A percentile compares a stretch with the other conserved stretches of the same genome.
Conservation (phyloP, 2,329 filamentous ascomycete genomes). For the Epichloe gansuensis region DNA sequence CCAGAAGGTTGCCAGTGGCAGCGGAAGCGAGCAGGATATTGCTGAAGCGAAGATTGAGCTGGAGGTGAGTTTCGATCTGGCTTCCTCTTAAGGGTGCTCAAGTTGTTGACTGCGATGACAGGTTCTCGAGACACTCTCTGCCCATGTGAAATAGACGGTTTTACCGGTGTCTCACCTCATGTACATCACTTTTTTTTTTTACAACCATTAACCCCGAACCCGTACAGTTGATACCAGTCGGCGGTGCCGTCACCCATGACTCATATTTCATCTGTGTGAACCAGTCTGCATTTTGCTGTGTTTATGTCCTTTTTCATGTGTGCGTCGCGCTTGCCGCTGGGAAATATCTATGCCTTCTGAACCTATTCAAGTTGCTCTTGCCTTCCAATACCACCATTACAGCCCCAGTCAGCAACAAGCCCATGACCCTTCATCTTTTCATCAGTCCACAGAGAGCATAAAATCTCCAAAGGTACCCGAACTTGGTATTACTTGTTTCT, state of each 20-base stretch:
- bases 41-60: slow-evolving; percentile 98
- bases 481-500: not conserved
- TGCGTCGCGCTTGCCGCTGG: slow-evolving; percentile 1
- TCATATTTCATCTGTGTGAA: slow-evolving; percentile 2
- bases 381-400: not conserved
- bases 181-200: slow-evolving; percentile 29
- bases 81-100: too few relatives aligned
- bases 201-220: slow-evolving; percentile 21
- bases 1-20: slow-evolving; percentile 84
- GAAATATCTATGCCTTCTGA: not conserved
- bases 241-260: slow-evolving; percentile 11
- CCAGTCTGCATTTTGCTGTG: not conserved
- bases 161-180: slow-evolving; percentile 28
- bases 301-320: not conserved
- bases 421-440: not conserved
- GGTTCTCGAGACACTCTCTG: slow-evolving; percentile 76
- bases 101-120: slow-evolving; percentile 19
- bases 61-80: slow-evolving; percentile 48
- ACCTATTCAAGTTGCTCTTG: not conserved
- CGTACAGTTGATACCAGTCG: slow-evolving; percentile 24
- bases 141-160: slow-evolving; percentile 61
- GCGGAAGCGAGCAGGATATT: slow-evolving; percentile 91
- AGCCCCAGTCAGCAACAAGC: not conserved
- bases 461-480: not conserved
- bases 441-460: not conserved